Conservation (phyloP, 140 eudicot species). For the Senecio squalidus region DNA sequence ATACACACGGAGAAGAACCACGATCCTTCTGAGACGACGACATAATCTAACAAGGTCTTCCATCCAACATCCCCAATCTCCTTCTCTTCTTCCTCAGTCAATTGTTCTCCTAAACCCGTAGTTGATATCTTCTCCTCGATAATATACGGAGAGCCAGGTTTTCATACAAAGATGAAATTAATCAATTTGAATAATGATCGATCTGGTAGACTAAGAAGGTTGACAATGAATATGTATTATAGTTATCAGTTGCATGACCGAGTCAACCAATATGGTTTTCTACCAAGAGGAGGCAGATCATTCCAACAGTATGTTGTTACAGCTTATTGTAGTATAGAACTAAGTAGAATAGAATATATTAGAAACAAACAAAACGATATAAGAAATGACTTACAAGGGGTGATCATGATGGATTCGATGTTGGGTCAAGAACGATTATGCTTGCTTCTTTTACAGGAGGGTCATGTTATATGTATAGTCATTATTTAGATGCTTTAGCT, state of each 20-base stretch:
- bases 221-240: background rate
- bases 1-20: constrained; percentile 12
- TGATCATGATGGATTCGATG: background rate
- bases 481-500: constrained; percentile 5
- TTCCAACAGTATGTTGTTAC: too few relatives aligned
- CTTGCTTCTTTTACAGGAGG: background rate
- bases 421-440: background rate
- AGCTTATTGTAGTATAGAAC: background rate
- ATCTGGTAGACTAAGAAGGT: background rate
- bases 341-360: background rate
- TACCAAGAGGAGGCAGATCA: background rate
- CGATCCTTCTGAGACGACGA: constrained; percentile 45
- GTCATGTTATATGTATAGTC: background rate
- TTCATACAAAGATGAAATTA: background rate
- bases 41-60: constrained; percentile 60
- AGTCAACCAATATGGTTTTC: background rate
- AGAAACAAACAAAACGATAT: background rate
- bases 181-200: too few relatives aligned
- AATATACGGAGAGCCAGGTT: background rate
- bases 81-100: constrained; percentile 75
- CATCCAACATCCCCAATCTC: constrained; percentile 64
- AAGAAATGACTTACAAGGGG: background rate
- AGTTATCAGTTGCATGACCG: background rate
- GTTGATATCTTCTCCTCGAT: constrained; percentile 15
- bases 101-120: constrained; percentile 36